Evolutionary conservation across 2,329 filamentous ascomycete genomes (phyloP).

Genomic region (Sclerotinia minor): DNA sequence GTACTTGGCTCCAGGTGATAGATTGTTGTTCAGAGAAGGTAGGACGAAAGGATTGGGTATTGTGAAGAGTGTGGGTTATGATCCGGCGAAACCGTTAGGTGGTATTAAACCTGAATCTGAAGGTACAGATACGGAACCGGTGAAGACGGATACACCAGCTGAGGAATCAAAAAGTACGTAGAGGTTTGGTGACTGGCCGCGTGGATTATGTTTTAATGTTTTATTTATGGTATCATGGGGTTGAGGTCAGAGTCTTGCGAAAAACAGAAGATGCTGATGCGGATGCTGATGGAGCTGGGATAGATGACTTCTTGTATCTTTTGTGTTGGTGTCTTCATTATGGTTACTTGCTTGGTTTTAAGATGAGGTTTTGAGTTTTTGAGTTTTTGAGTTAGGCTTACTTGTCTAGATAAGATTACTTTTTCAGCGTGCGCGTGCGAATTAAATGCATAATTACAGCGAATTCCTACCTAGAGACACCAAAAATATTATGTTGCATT

Average conservation of each 20-base stretch:
- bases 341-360: not conserved
- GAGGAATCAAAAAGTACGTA: not conserved
- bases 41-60: constrained; percentile 94
- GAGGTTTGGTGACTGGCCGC: not conserved
- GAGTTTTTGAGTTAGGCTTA: too few species aligned
- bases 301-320: not conserved
- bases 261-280: not conserved
- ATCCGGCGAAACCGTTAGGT: constrained; percentile 56
- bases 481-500: too few species aligned
- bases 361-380: not conserved
- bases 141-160: not conserved
- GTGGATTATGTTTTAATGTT: not conserved
- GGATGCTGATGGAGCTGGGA: not conserved
- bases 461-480: too few species aligned
- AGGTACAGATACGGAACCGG: not conserved
- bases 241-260: not conserved
- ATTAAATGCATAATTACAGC: too few species aligned
- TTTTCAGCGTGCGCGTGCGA: not conserved
- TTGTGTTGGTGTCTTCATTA: not conserved
- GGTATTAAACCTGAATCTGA: constrained; percentile 23
- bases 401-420: not conserved
- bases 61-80: constrained; percentile 88
- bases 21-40: constrained; percentile 90
- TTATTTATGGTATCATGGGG: not conserved
- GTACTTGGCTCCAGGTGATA: constrained; percentile 84